These are phyloP conservation scores for Aspergillus sp. DNA, from an alignment of 2,329 filamentous ascomycete species.

Conservation along the genomic window DNA sequence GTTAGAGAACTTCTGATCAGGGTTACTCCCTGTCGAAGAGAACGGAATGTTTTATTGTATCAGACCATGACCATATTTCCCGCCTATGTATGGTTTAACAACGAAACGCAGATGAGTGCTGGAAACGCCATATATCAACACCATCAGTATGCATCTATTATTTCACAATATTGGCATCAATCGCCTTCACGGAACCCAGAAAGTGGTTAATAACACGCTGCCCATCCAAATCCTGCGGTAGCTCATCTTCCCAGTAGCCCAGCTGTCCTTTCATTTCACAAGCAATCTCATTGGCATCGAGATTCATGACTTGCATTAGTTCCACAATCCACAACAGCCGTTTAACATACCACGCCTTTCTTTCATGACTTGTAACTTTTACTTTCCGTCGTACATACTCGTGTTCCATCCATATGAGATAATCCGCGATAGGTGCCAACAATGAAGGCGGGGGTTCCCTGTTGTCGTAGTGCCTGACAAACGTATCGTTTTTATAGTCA, in stretches of 20 bases:
- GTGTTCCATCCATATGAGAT: background rate
- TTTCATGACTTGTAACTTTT: background rate
- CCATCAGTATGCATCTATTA: background rate
- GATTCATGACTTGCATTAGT: background rate
- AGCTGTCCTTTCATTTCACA: background rate
- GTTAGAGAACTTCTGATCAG: constrained; percentile 11
- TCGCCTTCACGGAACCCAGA: background rate
- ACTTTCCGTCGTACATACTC: background rate
- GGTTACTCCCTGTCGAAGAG: rapidly evolving
- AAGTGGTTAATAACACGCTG: background rate
- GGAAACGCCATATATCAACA: too few relatives aligned
- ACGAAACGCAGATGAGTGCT: too few relatives aligned
- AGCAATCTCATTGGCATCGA: background rate
- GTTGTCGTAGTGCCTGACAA: too few relatives aligned
- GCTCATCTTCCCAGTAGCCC: rapidly evolving
- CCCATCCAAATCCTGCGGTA: background rate
- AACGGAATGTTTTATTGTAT: too few relatives aligned
- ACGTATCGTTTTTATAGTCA: background rate
- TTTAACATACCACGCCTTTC: background rate
- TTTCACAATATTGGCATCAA: background rate
- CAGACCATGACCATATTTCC: too few relatives aligned
- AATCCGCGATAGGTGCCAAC: background rate
- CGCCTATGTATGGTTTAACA: too few relatives aligned
- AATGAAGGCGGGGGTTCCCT: background rate
- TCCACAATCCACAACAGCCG: background rate